phyloP scores from a whole-genome alignment of 1,284 basidiomycete species.

The Somion occarium region DNA sequence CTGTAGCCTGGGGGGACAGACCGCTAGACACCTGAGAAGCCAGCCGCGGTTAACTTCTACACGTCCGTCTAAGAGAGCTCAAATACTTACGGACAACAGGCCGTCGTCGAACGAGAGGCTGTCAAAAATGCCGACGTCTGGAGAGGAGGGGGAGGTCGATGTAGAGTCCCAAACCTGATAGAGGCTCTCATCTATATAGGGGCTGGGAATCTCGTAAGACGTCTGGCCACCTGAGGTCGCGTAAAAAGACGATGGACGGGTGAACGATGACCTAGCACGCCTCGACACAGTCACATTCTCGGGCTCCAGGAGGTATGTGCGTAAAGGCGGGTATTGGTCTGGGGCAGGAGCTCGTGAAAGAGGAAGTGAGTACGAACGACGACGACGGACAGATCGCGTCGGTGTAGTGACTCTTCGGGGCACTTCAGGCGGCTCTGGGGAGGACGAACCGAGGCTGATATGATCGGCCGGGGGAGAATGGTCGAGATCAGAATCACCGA shows the following conservation, averaged over 20 bases:
- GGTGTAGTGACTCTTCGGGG: not conserved
- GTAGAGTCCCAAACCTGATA: slow-evolving; percentile 1
- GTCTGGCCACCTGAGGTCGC: not conserved
- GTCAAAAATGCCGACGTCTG: slow-evolving; percentile 2
- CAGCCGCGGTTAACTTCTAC: not conserved
- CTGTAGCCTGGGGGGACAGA: not conserved
- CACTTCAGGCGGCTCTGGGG: slow-evolving; percentile 12
- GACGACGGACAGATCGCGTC: slow-evolving; percentile 13
- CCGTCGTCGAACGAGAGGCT: slow-evolving; percentile 8
- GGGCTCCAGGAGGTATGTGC: slow-evolving; percentile 7
- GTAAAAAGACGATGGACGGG: slow-evolving; percentile 1
- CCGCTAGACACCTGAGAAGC: not conserved
- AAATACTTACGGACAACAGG: slow-evolving; percentile 5
- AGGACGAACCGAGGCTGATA: slow-evolving; percentile 8
- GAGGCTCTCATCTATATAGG: slow-evolving; percentile 4
- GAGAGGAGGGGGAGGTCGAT: slow-evolving; percentile 6
- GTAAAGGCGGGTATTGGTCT: not conserved
- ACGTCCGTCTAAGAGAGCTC: not conserved
- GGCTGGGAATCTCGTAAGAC: slow-evolving; percentile 1
- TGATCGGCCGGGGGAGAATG: not conserved
- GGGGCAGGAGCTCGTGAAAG: not conserved
- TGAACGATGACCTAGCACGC: slow-evolving; percentile 2
- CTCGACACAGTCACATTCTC: not conserved
- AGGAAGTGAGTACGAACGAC: slow-evolving; percentile 11
- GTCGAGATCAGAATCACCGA: not conserved